These are phyloP conservation scores for Avena eriantha DNA, from an alignment of 176 grass and related monocot species.

Conservation along the genomic window DNA sequence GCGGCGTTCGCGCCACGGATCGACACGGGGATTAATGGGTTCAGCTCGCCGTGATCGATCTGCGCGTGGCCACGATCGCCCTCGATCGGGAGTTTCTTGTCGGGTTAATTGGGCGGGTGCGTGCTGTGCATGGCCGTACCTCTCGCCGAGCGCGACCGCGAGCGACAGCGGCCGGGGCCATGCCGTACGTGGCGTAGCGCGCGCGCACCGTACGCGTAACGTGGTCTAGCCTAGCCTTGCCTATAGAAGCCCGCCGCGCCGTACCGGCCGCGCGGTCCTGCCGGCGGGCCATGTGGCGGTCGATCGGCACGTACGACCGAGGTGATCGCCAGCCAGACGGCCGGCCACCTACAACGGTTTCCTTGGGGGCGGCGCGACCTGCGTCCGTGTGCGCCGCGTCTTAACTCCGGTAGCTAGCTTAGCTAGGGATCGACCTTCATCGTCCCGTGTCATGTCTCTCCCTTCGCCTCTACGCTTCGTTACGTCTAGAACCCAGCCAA, in stretches of 20 bases:
- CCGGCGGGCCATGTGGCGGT: neutral
- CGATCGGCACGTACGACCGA: neutral
- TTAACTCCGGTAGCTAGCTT: neutral
- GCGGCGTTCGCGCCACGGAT: too few relatives aligned
- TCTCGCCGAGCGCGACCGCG: too few relatives aligned
- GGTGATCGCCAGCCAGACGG: neutral
- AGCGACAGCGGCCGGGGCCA: neutral
- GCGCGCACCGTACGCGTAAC: too few relatives aligned
- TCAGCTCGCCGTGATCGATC: too few relatives aligned
- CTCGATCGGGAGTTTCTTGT: too few relatives aligned
- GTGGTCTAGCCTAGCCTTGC: neutral
- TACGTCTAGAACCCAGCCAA: neutral
- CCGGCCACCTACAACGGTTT: slow-evolving; percentile 39
- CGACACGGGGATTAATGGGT: too few relatives aligned
- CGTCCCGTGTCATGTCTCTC: neutral
- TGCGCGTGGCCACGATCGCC: too few relatives aligned
- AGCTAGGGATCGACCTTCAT: too few relatives aligned
- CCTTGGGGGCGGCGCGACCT: neutral
- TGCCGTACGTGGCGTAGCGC: slow-evolving; percentile 1
- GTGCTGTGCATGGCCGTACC: too few relatives aligned
- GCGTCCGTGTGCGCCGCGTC: slow-evolving; percentile 9
- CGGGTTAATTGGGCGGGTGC: too few relatives aligned
- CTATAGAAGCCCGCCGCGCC: neutral
- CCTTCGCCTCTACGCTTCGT: slow-evolving; percentile 26
- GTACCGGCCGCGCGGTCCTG: neutral